These are phyloP conservation scores for Cymbopogon flexuosus DNA, from an alignment of 202 grass and related monocot genomes.

Conservation along the genomic window DNA sequence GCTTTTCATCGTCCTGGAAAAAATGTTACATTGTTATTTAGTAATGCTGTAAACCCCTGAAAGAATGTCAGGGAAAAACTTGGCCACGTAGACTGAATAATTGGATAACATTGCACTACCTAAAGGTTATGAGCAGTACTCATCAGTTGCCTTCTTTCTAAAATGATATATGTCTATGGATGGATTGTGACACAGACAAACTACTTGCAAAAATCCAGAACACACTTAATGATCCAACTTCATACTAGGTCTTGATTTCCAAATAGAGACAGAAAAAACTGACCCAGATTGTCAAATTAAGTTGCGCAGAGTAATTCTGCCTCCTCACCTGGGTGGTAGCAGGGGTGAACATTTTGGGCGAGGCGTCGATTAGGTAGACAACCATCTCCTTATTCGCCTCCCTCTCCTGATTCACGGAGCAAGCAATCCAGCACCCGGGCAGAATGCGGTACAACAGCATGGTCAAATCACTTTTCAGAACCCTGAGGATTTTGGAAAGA, in stretches of 20 bases:
- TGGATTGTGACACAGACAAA: neutral
- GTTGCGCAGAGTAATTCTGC: neutral
- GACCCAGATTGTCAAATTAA: neutral
- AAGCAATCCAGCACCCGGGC: neutral
- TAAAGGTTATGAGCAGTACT: neutral
- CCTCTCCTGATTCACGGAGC: slow-evolving; percentile 54
- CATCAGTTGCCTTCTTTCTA: neutral
- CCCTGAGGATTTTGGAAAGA: neutral
- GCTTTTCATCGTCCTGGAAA: slow-evolving; percentile 51
- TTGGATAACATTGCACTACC: neutral
- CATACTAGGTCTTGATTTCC: neutral
- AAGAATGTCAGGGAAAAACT: neutral
- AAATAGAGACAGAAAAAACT: neutral
- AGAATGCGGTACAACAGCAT: neutral
- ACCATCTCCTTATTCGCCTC: slow-evolving; percentile 82
- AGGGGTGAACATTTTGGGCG: slow-evolving; percentile 80
- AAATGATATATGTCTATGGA: neutral
- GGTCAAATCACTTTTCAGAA: neutral
- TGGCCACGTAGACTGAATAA: neutral
- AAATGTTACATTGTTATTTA: slow-evolving; percentile 1
- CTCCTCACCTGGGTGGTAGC: slow-evolving; percentile 41
- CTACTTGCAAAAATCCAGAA: neutral
- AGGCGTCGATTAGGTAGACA: slow-evolving; percentile 87
- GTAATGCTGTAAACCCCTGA: neutral
- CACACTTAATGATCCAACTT: neutral